phyloP scores from a whole-genome alignment of 2,329 filamentous ascomycete species.

The Fusarium coicis region DNA sequence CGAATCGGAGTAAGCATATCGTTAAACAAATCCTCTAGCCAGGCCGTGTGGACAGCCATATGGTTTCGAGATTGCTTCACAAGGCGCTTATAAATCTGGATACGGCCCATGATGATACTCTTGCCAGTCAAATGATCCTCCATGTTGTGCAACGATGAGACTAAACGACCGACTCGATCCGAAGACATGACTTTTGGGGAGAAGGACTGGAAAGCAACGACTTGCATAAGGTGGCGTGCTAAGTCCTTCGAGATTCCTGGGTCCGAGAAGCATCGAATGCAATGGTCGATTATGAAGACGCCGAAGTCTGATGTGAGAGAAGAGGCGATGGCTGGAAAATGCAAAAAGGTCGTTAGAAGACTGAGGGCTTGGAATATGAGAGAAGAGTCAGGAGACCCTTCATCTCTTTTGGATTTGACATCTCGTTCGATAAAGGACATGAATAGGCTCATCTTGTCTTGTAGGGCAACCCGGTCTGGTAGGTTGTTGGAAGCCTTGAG shows the following conservation, averaged over 20 bases:
- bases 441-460: constrained; percentile 80
- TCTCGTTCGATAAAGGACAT: constrained; percentile 88
- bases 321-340: constrained; percentile 75
- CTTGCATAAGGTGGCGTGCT: constrained; percentile 80
- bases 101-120: constrained; percentile 79
- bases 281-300: constrained; percentile 82
- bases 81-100: constrained; percentile 82
- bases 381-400: constrained; percentile 70
- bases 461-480: constrained; percentile 77
- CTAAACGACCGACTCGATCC: constrained; percentile 75
- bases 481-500: constrained; percentile 85
- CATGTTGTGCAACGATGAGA: constrained; percentile 77
- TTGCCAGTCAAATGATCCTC: constrained; percentile 81
- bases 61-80: constrained; percentile 74
- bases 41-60: constrained; percentile 79
- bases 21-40: constrained; percentile 84
- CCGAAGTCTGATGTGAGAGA: constrained; percentile 82
- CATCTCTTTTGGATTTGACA: constrained; percentile 69
- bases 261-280: constrained; percentile 79
- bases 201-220: constrained; percentile 85
- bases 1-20: constrained; percentile 83
- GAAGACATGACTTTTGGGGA: constrained; percentile 76
- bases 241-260: constrained; percentile 77
- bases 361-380: constrained; percentile 82
- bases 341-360: constrained; percentile 80